These are phyloP conservation scores for Salix exigua DNA, from an alignment of 345 rosid genomes.

Conservation along the genomic window DNA sequence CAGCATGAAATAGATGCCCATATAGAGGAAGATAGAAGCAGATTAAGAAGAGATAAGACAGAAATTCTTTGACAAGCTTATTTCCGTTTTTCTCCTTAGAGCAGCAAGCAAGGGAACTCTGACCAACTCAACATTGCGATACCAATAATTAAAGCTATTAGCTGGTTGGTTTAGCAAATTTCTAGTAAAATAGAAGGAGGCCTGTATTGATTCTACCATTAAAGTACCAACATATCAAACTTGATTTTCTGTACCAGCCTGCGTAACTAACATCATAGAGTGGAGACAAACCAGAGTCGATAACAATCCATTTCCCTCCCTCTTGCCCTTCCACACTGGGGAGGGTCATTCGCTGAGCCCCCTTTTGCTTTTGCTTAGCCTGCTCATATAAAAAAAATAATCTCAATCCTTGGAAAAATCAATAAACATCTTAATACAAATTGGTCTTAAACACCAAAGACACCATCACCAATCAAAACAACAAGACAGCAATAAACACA, in stretches of 20 bases:
- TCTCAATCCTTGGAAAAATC: not conserved
- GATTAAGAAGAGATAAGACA: not conserved
- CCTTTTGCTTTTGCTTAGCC: conserved; percentile 86
- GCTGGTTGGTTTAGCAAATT: not conserved
- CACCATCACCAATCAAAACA: not conserved
- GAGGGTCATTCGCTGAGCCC: conserved; percentile 50
- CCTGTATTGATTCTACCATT: too few relatives aligned
- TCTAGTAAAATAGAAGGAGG: too few relatives aligned
- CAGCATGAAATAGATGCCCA: not conserved
- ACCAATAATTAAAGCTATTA: not conserved
- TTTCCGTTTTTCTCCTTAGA: not conserved
- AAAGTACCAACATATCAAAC: not conserved
- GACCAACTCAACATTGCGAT: not conserved
- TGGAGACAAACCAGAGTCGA: conserved; percentile 63
- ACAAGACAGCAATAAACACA: not conserved
- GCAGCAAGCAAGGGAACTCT: not conserved
- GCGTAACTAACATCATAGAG: not conserved
- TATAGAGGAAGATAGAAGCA: not conserved
- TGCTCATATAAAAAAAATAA: conserved; percentile 22
- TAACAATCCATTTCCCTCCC: conserved; percentile 78
- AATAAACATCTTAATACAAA: not conserved
- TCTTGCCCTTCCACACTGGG: conserved; percentile 71
- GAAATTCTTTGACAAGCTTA: not conserved
- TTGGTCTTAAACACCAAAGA: not conserved
- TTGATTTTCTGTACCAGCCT: not conserved